Base-by-base conservation (phyloP, 2,329 filamentous ascomycete genomes). In the Corynespora cassiicola region DNA sequence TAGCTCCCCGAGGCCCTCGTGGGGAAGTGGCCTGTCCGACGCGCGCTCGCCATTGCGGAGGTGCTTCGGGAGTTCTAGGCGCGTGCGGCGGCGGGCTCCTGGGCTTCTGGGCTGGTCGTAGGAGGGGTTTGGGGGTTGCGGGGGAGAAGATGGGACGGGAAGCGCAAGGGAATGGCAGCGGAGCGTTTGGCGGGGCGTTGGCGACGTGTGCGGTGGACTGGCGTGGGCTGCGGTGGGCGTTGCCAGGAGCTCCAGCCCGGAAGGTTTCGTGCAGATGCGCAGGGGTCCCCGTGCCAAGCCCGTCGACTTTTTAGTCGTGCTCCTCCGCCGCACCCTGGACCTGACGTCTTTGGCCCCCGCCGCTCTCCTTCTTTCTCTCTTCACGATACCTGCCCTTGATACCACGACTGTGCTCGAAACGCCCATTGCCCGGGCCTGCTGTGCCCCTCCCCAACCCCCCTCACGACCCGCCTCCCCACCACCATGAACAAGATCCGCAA, bases 401-500 rank as follows among this genome's bases (percentile, higher is more conserved):
- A 15, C 15, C 31, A n/a, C n/a, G n/a, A n/a, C n/a, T n/a, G n/a
- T n/a, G n/a, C n/a, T 16, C 16, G 11, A 10, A 16, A 18, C 40
- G 34, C 23, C 22, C 30, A 6, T 29, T 30, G 19, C 38, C 37
- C 23, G 21, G 36, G 31, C 27, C 22, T 20, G 14, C 18, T n/a
- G 32, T 18, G 22, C 29, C n/a, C 23, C 24, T 10, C 21, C 21
- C 16, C 10, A 30, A 24, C 21, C 31, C 15, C 26, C 21, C 31
- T 30, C 37, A 29, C 30, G 16, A 31, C 30, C 33, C 15, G 22
- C 21, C 36, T 15, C 29, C 27, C 28, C 38, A 35, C 26, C 23
- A 31, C 40, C 58, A 99, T 99, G 94, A 96, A 99, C 68, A 86
- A 89, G 55, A 94, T 99, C 55, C 88, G 90, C 56, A 86, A 90